phyloP scores from a whole-genome alignment of 805 yeast species.

The Cyberlindnera amylophila region DNA sequence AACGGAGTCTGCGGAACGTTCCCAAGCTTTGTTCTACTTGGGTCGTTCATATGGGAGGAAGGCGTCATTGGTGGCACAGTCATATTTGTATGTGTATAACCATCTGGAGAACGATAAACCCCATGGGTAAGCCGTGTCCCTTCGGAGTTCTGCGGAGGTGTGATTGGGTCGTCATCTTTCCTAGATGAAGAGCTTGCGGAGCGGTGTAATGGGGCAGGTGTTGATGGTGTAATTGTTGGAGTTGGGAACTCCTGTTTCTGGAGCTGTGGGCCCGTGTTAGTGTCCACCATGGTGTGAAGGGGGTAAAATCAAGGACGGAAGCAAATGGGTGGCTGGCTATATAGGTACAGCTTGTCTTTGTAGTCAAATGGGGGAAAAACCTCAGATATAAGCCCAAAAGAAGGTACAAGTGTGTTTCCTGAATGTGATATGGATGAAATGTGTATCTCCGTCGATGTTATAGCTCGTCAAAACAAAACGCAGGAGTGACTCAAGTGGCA shows the following conservation, averaged over 20 bases:
- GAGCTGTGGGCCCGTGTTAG: too few relatives aligned
- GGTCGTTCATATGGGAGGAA: conserved; percentile 9
- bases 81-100: conserved; percentile 13
- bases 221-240: not conserved
- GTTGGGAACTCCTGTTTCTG: not conserved
- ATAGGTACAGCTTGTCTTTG: too few relatives aligned
- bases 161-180: not conserved
- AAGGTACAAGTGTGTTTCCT: too few relatives aligned
- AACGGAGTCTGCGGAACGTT: conserved; percentile 27
- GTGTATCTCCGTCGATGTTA: too few relatives aligned
- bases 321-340: too few relatives aligned
- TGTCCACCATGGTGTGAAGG: too few relatives aligned
- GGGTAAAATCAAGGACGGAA: too few relatives aligned
- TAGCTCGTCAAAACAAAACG: too few relatives aligned
- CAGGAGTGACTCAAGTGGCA: too few relatives aligned
- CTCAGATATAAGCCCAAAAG: too few relatives aligned
- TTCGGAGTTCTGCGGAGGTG: not conserved
- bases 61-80: conserved; percentile 25
- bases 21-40: conserved; percentile 10
- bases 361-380: too few relatives aligned
- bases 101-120: conserved; percentile 19
- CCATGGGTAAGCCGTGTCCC: not conserved
- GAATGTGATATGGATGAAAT: too few relatives aligned
- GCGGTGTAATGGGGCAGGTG: not conserved
- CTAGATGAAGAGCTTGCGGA: not conserved